Evolutionary conservation across 192 early-diverging fungal species (phyloP).

Genomic region (Rhizophagus clarus): DNA sequence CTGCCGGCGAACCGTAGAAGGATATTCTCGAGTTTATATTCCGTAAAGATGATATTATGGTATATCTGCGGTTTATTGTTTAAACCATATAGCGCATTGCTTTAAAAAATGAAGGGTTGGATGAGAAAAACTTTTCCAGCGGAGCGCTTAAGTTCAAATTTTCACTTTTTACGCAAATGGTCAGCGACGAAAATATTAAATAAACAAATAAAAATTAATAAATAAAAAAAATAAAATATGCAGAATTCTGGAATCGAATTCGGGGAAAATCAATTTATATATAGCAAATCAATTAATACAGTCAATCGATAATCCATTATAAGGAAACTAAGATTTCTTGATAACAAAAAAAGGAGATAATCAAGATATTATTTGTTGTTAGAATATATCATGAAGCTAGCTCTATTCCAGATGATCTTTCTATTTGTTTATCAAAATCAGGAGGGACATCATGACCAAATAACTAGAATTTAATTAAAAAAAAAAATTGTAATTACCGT

Average conservation of each 20-base stretch:
- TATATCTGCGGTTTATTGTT: neutral
- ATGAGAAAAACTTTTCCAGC: neutral
- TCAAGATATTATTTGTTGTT: neutral
- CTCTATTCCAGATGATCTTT: slow-evolving; percentile 37
- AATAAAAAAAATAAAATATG: neutral
- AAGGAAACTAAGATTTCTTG: neutral
- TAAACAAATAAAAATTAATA: neutral
- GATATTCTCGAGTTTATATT: slow-evolving; percentile 29
- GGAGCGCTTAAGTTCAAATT: neutral
- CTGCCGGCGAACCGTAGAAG: slow-evolving; percentile 26
- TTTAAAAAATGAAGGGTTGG: neutral
- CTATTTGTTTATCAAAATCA: slow-evolving; percentile 32
- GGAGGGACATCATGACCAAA: slow-evolving; percentile 38
- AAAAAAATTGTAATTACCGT: no score
- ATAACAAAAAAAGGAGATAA: neutral
- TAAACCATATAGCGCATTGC: neutral
- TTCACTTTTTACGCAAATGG: neutral
- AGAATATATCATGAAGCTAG: neutral
- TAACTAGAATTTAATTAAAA: slow-evolving; percentile 21
- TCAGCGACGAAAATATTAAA: neutral
- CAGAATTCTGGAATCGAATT: neutral
- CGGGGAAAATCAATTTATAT: neutral
- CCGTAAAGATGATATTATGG: neutral
- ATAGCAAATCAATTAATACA: neutral
- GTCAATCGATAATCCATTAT: neutral